Percentiles rank a stretch among this genome's conserved stretches.
phyloP scores from a whole-genome alignment of 1,284 basidiomycete genomes.

The Microbotryomycetes sp. region DNA sequence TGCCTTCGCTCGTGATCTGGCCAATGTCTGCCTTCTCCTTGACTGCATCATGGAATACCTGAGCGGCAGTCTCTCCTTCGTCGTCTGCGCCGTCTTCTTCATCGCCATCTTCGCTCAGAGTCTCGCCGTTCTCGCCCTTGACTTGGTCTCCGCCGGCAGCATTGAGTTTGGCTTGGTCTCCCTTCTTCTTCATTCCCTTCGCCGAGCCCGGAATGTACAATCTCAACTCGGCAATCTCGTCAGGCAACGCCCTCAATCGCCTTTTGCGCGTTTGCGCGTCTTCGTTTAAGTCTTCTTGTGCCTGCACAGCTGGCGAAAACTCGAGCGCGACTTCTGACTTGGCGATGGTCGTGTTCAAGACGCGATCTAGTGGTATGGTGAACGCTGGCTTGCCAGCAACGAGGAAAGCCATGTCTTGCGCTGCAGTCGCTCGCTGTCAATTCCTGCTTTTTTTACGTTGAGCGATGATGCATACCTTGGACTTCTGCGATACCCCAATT shows the following conservation, averaged over 20 bases:
- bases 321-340: constrained; percentile 97
- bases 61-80: constrained; percentile 69
- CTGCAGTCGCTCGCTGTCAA: constrained; percentile 51
- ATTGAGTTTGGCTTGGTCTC: constrained; percentile 48
- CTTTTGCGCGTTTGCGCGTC: constrained; percentile 26
- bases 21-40: constrained; percentile 96
- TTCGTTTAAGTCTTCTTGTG: constrained; percentile 14
- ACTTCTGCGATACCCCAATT: constrained; percentile 98
- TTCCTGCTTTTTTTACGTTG: too few species aligned
- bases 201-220: constrained; percentile 85
- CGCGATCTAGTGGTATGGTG: constrained; percentile 76
- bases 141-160: constrained; percentile 51
- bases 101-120: constrained; percentile 37
- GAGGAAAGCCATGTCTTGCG: constrained; percentile 80
- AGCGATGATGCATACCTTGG: constrained; percentile 77
- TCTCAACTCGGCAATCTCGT: constrained; percentile 93
- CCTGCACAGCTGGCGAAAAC: constrained; percentile 51
- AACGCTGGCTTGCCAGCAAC: constrained; percentile 87
- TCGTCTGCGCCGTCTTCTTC: constrained; percentile 46
- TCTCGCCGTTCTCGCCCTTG: constrained; percentile 42
- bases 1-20: constrained; percentile 81
- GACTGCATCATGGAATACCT: constrained; percentile 92
- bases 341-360: constrained; percentile 96
- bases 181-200: constrained; percentile 32
- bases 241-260: constrained; percentile 39